phyloP scores from a whole-genome alignment of 176 grass and related monocot species.

The Oropetium thomaeum region DNA sequence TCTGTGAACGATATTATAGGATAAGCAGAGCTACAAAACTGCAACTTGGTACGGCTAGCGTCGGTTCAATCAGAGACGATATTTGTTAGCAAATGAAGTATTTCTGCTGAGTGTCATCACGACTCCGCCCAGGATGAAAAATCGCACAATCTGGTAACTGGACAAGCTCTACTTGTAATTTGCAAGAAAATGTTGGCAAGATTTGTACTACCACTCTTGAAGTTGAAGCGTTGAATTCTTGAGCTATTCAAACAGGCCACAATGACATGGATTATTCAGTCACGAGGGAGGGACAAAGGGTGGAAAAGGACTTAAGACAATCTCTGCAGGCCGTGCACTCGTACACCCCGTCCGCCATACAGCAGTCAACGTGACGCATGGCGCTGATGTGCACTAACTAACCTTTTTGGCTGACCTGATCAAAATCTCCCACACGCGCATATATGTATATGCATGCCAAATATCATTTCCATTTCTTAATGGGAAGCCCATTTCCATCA shows the following conservation, averaged over 20 bases:
- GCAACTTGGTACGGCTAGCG: not conserved
- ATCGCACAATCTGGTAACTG: too few relatives aligned
- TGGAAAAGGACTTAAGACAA: not conserved
- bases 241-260: not conserved
- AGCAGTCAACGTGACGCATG: not conserved
- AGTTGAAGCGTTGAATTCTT: not conserved
- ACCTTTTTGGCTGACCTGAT: conserved; percentile 3
- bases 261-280: not conserved
- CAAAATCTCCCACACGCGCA: not conserved
- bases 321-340: conserved; percentile 5
- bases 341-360: not conserved
- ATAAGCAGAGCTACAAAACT: not conserved
- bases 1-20: not conserved
- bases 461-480: not conserved
- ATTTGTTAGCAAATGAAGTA: too few relatives aligned
- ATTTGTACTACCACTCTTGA: too few relatives aligned
- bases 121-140: too few relatives aligned
- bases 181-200: not conserved
- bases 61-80: too few relatives aligned
- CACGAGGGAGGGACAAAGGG: not conserved
- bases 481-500: not conserved
- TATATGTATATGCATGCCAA: too few relatives aligned
- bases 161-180: not conserved
- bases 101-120: too few relatives aligned
- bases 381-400: conserved; percentile 4